These are phyloP conservation scores for Lactarius psammicola DNA, from an alignment of 768 basidiomycete species.

Conservation along the genomic window DNA sequence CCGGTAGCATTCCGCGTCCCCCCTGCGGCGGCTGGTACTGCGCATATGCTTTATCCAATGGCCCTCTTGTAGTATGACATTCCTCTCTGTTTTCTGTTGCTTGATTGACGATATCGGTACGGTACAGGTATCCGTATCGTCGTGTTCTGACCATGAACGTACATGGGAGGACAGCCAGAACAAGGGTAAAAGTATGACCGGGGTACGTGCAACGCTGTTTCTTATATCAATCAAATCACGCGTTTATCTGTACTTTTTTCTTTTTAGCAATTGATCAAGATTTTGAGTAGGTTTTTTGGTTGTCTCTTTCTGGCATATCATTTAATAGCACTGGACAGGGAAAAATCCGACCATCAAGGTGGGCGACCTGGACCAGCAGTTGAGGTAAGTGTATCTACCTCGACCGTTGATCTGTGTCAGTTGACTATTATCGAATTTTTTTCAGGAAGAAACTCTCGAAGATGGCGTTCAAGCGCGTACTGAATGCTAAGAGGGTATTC, in stretches of 20 bases:
- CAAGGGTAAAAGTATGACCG: slow-evolving; percentile 23
- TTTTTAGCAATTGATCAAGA: slow-evolving; percentile 10
- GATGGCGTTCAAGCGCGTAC: slow-evolving; percentile 16
- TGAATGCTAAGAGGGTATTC: neutral
- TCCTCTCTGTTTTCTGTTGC: neutral
- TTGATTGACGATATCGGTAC: neutral
- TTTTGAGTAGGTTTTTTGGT: slow-evolving; percentile 9
- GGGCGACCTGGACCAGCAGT: slow-evolving; percentile 1
- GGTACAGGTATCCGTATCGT: slow-evolving; percentile 21
- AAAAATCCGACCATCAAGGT: slow-evolving; percentile 13
- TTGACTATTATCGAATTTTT: neutral
- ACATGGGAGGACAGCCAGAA: slow-evolving; percentile 19
- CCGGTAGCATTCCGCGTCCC: neutral
- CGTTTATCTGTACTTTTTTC: neutral
- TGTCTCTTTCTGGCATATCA: neutral
- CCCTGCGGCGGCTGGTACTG: neutral
- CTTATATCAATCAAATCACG: neutral
- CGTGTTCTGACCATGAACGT: slow-evolving; percentile 13
- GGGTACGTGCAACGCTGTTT: slow-evolving; percentile 7
- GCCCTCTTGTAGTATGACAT: slow-evolving; percentile 18
- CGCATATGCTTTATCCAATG: neutral
- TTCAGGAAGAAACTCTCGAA: slow-evolving; percentile 2
- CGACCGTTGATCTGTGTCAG: neutral
- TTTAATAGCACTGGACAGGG: neutral
- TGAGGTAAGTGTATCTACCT: slow-evolving; percentile 15